These are phyloP conservation scores for Botrytis aclada DNA, from an alignment of 2,329 filamentous ascomycete species.

Conservation along the genomic window DNA sequence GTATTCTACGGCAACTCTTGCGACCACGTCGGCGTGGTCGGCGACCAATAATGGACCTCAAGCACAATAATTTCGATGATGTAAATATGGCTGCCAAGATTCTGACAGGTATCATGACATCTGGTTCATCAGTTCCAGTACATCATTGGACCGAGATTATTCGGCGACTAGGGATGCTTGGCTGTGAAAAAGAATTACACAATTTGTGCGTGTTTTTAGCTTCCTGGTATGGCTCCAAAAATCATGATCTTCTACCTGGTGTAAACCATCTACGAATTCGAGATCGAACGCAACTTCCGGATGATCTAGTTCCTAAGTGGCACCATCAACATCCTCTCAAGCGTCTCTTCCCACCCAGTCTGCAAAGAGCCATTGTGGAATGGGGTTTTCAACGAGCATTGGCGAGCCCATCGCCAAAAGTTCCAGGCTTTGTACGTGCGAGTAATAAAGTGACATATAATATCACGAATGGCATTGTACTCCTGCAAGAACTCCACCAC, in stretches of 20 bases:
- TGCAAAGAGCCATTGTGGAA: constrained; percentile 47
- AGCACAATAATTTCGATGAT: constrained; percentile 33
- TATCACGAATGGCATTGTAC: constrained; percentile 31
- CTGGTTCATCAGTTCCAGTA: constrained; percentile 43
- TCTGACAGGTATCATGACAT: constrained; percentile 46
- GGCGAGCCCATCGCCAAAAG: not conserved
- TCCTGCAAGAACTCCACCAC: constrained; percentile 31
- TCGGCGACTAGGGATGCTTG: constrained; percentile 56
- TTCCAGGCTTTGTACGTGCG: not conserved
- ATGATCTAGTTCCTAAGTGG: constrained; percentile 22
- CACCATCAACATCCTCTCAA: constrained; percentile 38
- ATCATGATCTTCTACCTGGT: not conserved
- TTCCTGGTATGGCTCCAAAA: constrained; percentile 38
- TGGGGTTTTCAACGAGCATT: constrained; percentile 46
- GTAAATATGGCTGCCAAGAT: constrained; percentile 43
- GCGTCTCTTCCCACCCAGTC: constrained; percentile 42
- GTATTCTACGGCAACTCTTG: constrained; percentile 43
- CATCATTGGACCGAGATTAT: constrained; percentile 56
- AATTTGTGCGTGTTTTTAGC: constrained; percentile 51
- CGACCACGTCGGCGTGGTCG: constrained; percentile 37
- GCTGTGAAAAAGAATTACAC: constrained; percentile 50
- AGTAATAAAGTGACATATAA: not conserved
- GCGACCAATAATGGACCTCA: constrained; percentile 23
- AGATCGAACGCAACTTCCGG: constrained; percentile 21
- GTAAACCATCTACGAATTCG: constrained; percentile 11